Evolutionary conservation across 2,329 filamentous ascomycete species (phyloP), one percentile per base, ranked within the genome.

Genomic region (Fusarium buharicum): DNA sequence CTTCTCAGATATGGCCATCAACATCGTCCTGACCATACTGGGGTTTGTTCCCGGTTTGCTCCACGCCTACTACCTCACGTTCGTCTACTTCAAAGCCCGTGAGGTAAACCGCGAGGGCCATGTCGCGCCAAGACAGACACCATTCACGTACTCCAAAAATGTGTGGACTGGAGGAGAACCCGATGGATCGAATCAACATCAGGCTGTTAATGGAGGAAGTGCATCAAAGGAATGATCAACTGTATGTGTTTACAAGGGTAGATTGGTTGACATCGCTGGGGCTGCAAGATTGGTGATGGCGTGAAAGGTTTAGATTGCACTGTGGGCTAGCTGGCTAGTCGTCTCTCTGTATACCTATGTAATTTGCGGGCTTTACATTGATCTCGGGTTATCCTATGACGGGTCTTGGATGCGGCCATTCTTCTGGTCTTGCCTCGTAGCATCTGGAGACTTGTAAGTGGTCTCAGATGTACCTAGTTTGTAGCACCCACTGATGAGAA

Each of bases 61-160:
- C 37, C 88, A 93, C 73, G 90, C 90, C 38, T 93, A 93, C 75
- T 95, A 93, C 74, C 67, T 92, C 59, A 87, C 93, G 76, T 96
- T 93, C 74, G 81, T 96, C 61, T 96, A 93, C 79, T 94, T 89
- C 75, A 86, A 91, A 70, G 89, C 89, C 34, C 84, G 82, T 49
- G 87, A 91, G 67, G 84, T 88, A 72, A 82, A 83, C 3, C 77
- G 81, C 40, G 78, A 84, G 30, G 90, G 90, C 6, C 79, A 81
- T 11, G 81, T 82, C 56, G 78, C 82, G 17, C 78, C 80, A 4
- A 71, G 76, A 9, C 82, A 81, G 3, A 89, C 89, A 2, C 86
- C 90, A 0, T 89, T 89, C 24, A 84, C 93, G 16, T 93, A 89
- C 74, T 90, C 86, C 68, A 83, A 90, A 31, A 84, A 85, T 31